These are phyloP conservation scores for Phytophthora citricola DNA, from an alignment of 352 stramenopile species.

Conservation along the genomic window DNA sequence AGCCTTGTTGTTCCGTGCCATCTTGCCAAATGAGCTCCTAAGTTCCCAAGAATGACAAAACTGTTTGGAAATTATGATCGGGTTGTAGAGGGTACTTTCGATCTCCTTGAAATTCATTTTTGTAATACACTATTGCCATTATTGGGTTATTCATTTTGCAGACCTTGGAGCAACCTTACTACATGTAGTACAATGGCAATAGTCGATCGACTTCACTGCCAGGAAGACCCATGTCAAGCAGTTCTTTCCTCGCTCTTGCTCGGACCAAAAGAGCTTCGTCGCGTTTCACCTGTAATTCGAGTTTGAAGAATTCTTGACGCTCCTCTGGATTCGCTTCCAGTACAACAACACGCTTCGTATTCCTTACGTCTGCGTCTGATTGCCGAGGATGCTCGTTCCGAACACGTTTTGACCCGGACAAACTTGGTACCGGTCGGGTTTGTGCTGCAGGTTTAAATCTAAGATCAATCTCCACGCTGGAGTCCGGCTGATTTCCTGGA, in stretches of 20 bases:
- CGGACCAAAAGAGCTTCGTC: conserved; percentile 45
- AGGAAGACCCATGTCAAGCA: conserved; percentile 47
- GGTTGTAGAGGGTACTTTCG: too few species aligned
- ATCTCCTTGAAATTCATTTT: too few species aligned
- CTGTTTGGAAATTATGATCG: too few species aligned
- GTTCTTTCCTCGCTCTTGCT: conserved; percentile 43
- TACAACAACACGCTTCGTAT: neutral
- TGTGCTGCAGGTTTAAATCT: conserved; percentile 4
- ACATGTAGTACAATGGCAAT: conserved; percentile 32
- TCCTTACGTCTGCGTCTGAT: too few species aligned
- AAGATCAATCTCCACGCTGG: neutral
- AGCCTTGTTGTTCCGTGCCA: conserved; percentile 7
- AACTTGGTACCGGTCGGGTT: neutral
- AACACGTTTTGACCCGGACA: conserved; percentile 6
- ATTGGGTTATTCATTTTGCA: too few species aligned
- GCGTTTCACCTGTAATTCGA: conserved; percentile 50
- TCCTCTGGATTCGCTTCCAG: conserved; percentile 30
- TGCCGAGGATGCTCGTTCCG: neutral
- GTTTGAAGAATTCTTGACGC: conserved; percentile 45
- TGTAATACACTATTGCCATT: too few species aligned
- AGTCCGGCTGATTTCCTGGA: neutral
- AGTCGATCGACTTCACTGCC: conserved; percentile 43
- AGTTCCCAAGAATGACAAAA: too few species aligned
- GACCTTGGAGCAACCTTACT: too few species aligned
- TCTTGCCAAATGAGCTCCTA: conserved; percentile 1